Evolutionary conservation across 192 early-diverging fungal species (phyloP).

Genomic region (Anaeromyces robustus): DNA sequence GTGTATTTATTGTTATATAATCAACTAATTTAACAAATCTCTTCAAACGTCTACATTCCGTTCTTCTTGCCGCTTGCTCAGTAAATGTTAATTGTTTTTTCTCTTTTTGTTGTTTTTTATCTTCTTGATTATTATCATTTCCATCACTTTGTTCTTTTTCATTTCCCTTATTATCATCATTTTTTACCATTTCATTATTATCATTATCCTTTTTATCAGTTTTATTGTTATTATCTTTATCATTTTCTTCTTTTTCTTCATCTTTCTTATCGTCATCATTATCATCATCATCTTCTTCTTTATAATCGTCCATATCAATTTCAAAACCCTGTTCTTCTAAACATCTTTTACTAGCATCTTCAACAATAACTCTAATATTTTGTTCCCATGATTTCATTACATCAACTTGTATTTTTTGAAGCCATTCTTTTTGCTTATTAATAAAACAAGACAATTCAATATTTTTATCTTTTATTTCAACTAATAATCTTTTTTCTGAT

Average conservation of each 20-base stretch:
- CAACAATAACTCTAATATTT: conserved; percentile 16
- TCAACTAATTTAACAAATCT: conserved; percentile 42
- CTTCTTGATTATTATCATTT: not conserved
- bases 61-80: conserved; percentile 36
- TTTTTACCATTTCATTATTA: conserved; percentile 2
- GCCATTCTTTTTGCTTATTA: conserved; percentile 21
- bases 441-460: conserved; percentile 20
- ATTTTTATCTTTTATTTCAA: conserved; percentile 11
- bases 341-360: conserved; percentile 19
- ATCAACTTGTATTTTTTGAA: conserved; percentile 10
- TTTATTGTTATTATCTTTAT: conserved; percentile 3
- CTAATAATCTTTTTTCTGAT: conserved; percentile 9
- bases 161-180: not conserved
- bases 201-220: conserved; percentile 1
- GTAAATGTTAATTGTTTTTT: conserved; percentile 23
- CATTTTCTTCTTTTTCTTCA: not conserved
- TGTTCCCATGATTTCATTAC: conserved; percentile 22
- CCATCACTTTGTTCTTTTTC: not conserved
- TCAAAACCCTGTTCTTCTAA: conserved; percentile 31
- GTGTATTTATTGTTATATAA: conserved; percentile 32
- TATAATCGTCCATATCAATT: conserved; percentile 5
- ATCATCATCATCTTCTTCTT: not conserved
- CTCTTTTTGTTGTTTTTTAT: not conserved
- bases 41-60: conserved; percentile 29
- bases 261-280: not conserved